These are phyloP conservation scores for Aleurites moluccanus DNA, from an alignment of 441 rosid species.

Conservation along the genomic window DNA sequence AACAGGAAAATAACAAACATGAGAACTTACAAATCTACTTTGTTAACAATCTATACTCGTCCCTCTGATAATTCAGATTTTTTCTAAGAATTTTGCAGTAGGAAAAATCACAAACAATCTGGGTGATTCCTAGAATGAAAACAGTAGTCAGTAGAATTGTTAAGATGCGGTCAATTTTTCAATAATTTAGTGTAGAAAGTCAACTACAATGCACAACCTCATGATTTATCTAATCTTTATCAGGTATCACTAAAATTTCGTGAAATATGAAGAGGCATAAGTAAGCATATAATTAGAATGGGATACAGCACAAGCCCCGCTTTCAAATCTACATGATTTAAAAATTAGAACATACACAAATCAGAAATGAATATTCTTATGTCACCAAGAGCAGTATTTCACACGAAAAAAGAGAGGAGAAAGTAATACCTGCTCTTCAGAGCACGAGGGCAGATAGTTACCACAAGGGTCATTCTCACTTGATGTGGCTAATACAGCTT, in stretches of 20 bases:
- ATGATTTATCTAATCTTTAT: background rate
- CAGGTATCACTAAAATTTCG: background rate
- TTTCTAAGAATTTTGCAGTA: background rate
- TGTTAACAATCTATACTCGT: background rate
- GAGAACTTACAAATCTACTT: background rate
- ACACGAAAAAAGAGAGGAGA: background rate
- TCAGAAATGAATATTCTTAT: background rate
- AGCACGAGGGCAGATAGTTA: constrained; percentile 30
- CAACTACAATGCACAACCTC: background rate
- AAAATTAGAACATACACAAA: background rate
- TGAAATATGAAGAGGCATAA: background rate
- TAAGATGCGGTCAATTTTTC: background rate
- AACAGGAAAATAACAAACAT: background rate
- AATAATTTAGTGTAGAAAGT: background rate
- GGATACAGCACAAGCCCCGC: background rate
- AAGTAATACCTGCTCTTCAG: constrained; percentile 47
- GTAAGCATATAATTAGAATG: background rate
- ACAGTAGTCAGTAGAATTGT: background rate
- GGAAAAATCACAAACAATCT: background rate
- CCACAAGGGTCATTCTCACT: constrained; percentile 35
- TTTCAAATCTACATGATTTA: background rate
- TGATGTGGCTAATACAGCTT: constrained; percentile 39
- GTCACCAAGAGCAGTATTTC: background rate
- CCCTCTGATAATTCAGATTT: background rate
- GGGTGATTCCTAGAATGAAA: background rate